phyloP scores from a whole-genome alignment of 805 yeast species.

The Saccharomycopsis vini region DNA sequence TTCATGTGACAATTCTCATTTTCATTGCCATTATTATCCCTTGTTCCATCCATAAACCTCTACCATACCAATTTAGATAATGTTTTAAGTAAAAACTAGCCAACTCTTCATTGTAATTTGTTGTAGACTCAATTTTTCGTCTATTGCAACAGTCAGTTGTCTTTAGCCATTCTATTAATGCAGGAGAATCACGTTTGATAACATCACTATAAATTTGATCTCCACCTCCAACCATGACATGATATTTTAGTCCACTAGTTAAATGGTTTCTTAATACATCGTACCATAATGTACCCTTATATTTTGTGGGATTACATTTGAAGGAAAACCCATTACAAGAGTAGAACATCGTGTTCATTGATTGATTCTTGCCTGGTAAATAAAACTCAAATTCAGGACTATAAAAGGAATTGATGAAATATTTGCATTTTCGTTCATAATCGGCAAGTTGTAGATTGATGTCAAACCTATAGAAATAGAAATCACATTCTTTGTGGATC shows the following conservation, averaged over 20 bases:
- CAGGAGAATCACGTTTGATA: conserved; percentile 47
- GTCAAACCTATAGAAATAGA: conserved; percentile 57
- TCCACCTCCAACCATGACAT: conserved; percentile 97
- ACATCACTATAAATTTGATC: conserved; percentile 90
- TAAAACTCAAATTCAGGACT: conserved; percentile 49
- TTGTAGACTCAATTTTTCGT: conserved; percentile 32
- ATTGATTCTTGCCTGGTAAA: conserved; percentile 51
- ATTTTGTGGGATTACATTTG: conserved; percentile 53
- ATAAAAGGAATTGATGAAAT: conserved; percentile 42
- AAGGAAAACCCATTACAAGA: conserved; percentile 90
- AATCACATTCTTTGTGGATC: conserved; percentile 37
- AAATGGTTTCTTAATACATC: conserved; percentile 69
- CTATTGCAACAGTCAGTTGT: conserved; percentile 41
- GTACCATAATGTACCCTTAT: conserved; percentile 73
- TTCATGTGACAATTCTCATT: conserved; percentile 51
- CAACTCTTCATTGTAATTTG: conserved; percentile 36
- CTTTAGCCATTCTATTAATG: conserved; percentile 52
- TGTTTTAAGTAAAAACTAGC: conserved; percentile 60
- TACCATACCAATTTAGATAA: conserved; percentile 84
- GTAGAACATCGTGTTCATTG: conserved; percentile 75
- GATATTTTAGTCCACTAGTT: conserved; percentile 45
- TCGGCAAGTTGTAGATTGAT: conserved; percentile 40
- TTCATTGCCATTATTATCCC: conserved; percentile 27
- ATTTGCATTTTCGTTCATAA: conserved; percentile 56
- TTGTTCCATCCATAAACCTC: conserved; percentile 72